Evolutionary conservation across 805 yeast genomes (phyloP), one percentile per base, ranked within the genome.

Genomic region (Hanseniaspora hatyaiensis): DNA sequence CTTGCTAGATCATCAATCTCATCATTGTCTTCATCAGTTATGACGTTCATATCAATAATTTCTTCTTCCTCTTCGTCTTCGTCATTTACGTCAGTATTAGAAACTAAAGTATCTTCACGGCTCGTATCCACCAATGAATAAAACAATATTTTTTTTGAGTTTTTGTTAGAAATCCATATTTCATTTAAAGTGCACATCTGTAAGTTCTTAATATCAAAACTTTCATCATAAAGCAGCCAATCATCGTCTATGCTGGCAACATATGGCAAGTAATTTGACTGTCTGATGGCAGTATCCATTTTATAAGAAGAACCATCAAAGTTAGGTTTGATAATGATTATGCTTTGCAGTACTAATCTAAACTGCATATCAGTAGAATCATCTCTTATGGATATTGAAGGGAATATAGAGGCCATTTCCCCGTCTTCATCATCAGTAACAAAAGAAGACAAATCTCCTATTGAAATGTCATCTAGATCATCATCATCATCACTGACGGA

Each of bases 221-320:
- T 52, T 3, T 63, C 57, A 52, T 68, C 72, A 46, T 67, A 68
- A 4, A 67, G 51, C 12, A 67, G 52, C 72, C 72, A 68, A 38
- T 67, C 70, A 40, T 67, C 70, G 13, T 59, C 59, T 32, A 63
- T 55, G 51, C 58, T 55, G 4, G 65, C 65, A 8, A 51, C 55
- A 18, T 55, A 53, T 1, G 59, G 58, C 30, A 55, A 57, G 40
- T 56, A 57, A 31, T 54, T 53, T 6, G 57, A 54, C 45, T 63
- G 64, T 40, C 64, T 58, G 2, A 63, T 59, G 1, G 65, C 65
- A 1, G 66, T 63, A 30, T 47, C 8, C 32, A 40, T 32, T 13
- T 28, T 47, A 19, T 38, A 46, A 13, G 47, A 50, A 54, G 16
- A 58, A 3, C 28, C 31, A 33, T 28, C 45, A 8, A 6, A 19